Conservation (phyloP, 2,329 filamentous ascomycete species). For the Xylaria arbuscula region DNA sequence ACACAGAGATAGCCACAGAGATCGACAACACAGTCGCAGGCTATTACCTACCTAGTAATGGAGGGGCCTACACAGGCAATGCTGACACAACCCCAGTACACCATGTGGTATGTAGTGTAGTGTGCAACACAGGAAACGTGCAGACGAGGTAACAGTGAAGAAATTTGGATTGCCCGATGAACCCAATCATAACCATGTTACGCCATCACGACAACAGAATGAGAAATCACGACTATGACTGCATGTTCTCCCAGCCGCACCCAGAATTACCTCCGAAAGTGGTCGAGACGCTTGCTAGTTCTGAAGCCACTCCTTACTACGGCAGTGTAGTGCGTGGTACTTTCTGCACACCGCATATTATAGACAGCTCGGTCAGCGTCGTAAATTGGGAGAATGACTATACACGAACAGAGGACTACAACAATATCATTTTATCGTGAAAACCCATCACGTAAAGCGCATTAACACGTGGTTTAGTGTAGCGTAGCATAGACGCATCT, state of each 20-base stretch:
- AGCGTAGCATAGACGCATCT: too few species aligned
- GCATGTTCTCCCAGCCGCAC: neutral
- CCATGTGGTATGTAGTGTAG: neutral
- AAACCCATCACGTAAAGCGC: neutral
- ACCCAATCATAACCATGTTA: conserved; percentile 1
- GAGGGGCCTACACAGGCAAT: neutral
- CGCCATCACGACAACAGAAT: neutral
- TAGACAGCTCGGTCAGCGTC: neutral
- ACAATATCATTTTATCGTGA: neutral
- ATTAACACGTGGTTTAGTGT: neutral
- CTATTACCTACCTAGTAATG: too few species aligned
- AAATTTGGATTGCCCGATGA: neutral
- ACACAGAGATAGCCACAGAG: too few species aligned
- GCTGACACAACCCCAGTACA: conserved; percentile 1
- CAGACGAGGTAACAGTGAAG: neutral
- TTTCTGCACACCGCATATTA: too few species aligned
- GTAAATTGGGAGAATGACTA: neutral
- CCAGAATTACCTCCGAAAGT: neutral
- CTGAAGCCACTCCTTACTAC: neutral
- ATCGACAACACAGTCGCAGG: too few species aligned
- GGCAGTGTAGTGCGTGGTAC: neutral
- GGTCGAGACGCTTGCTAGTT: neutral
- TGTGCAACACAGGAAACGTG: neutral
- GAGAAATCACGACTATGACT: conserved; percentile 4
- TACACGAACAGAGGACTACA: neutral